Base-by-base conservation (phyloP, 2,329 filamentous ascomycete species). In the Phyllosticta citribraziliensis region DNA sequence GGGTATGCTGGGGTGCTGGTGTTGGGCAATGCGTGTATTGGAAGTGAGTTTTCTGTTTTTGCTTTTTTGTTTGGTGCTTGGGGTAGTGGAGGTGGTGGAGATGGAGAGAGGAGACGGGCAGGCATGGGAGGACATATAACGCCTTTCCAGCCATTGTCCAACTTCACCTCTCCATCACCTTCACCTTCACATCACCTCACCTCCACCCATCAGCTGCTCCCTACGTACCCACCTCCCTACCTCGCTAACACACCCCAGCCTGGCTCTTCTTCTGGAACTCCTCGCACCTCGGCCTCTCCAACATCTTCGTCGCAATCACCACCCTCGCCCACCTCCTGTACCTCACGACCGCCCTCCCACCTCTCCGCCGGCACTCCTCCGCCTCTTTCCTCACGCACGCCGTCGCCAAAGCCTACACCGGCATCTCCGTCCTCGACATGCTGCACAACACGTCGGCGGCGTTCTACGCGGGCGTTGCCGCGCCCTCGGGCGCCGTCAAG, bases 251-350 rank as follows among this genome's bases (percentile, higher is more conserved):
- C 6, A 33, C 17, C 3, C 9, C 30, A 59, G 57, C 78, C 3
- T 84, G 82, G 82, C 84, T 85, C 82, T 77, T 85, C 65, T 84
- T 84, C 73, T 85, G 82, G 82, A 84, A 85, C 65, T 65, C 74
- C 1, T 75, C 77, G 2, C 67, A 77, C 22, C 75, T 85, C 5
- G 76, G 78, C 60, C 76, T 76, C 0, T 74, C 79, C 25, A 83
- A 85, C 65, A 64, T 82, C 33, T 84, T 84, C 65, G 82, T 85
- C 52, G 69, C 79, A 20, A 71, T 82, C 69, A 85, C 85, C 67
- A 81, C 80, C 17, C 63, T 82, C 33, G 72, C 78, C 1, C 82
- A 85, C 67, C 72, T 85, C 2, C 79, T 73, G 66, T 85, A 83
- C 69, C 74, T 83, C 19, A 76, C 78, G 52, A 76, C 72, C 0